A percentile compares a stretch with the other conserved stretches of the same genome.
These are phyloP conservation scores for Aspergillus ruber DNA, from an alignment of 2,329 filamentous ascomycete genomes.

Conservation along the genomic window DNA sequence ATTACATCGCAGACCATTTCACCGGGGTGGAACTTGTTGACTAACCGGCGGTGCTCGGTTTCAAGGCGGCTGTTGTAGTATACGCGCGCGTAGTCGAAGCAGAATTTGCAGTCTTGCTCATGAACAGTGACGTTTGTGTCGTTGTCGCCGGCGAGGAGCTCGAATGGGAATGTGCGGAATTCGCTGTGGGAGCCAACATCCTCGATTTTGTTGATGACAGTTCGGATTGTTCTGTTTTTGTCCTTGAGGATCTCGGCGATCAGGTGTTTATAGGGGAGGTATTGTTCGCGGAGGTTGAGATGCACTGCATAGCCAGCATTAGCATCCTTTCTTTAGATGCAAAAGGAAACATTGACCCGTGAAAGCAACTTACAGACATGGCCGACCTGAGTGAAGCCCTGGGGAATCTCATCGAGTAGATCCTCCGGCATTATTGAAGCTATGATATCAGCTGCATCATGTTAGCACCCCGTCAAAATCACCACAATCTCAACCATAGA, in stretches of 20 bases:
- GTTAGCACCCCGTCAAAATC: not conserved
- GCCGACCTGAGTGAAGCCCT: constrained; percentile 80
- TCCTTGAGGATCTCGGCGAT: constrained; percentile 82
- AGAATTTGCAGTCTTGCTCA: constrained; percentile 79
- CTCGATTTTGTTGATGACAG: constrained; percentile 93
- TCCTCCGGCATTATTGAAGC: constrained; percentile 72
- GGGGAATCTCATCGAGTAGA: constrained; percentile 71
- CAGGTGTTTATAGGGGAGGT: constrained; percentile 75
- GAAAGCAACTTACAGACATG: constrained; percentile 61
- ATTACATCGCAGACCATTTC: constrained; percentile 94
- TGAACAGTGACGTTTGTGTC: constrained; percentile 77
- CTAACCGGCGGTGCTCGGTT: constrained; percentile 77
- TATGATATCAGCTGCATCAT: constrained; percentile 68
- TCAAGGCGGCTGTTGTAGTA: constrained; percentile 97
- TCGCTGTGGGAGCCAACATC: constrained; percentile 78
- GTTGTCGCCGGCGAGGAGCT: constrained; percentile 74
- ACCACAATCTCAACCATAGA: not conserved
- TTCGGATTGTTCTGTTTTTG: constrained; percentile 75
- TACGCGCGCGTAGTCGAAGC: constrained; percentile 90
- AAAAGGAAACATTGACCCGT: not conserved
- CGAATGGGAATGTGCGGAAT: constrained; percentile 88
- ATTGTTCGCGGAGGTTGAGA: constrained; percentile 78
- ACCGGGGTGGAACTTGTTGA: constrained; percentile 68
- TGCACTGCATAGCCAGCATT: constrained; percentile 63
- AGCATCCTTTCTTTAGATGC: constrained; percentile 2